Evolutionary conservation across 768 basidiomycete species (phyloP).

Genomic region (Sporobolomyces phaffii): DNA sequence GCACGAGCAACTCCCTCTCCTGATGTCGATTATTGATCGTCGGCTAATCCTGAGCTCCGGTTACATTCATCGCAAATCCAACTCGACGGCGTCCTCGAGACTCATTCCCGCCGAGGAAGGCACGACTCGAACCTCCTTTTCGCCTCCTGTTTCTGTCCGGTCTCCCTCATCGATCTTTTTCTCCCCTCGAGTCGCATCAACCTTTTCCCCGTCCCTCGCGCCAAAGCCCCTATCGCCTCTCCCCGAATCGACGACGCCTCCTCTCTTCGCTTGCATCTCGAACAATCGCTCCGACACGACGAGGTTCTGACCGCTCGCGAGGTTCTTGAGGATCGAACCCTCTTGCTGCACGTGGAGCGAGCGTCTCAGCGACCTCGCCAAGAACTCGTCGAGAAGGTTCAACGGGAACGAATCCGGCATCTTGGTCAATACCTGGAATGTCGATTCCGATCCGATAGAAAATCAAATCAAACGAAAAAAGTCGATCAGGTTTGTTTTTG

Average conservation of each 20-base stretch:
- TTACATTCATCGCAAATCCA: constrained; percentile 30
- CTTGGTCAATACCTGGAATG: constrained; percentile 8
- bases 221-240: too few relatives aligned
- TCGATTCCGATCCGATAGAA: too few relatives aligned
- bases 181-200: not conserved
- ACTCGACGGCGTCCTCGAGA: constrained; percentile 20
- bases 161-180: not conserved
- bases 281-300: constrained; percentile 7
- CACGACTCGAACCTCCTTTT: not conserved
- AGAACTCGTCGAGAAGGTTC: constrained; percentile 4
- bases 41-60: too few relatives aligned
- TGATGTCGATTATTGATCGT: too few relatives aligned
- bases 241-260: not conserved
- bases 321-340: constrained; percentile 18
- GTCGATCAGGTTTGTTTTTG: not conserved
- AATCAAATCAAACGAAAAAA: too few relatives aligned
- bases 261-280: not conserved
- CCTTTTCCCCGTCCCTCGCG: too few relatives aligned
- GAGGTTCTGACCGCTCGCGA: constrained; percentile 26
- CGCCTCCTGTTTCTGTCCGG: too few relatives aligned
- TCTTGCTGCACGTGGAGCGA: constrained; percentile 22
- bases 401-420: constrained; percentile 6
- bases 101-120: not conserved
- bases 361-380: constrained; percentile 18
- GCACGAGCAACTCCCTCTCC: too few relatives aligned